Percentiles rank a stretch among this genome's conserved stretches.
Evolutionary conservation across 192 early-diverging fungal genomes (phyloP).

Genomic region (Coemansia sp.): DNA sequence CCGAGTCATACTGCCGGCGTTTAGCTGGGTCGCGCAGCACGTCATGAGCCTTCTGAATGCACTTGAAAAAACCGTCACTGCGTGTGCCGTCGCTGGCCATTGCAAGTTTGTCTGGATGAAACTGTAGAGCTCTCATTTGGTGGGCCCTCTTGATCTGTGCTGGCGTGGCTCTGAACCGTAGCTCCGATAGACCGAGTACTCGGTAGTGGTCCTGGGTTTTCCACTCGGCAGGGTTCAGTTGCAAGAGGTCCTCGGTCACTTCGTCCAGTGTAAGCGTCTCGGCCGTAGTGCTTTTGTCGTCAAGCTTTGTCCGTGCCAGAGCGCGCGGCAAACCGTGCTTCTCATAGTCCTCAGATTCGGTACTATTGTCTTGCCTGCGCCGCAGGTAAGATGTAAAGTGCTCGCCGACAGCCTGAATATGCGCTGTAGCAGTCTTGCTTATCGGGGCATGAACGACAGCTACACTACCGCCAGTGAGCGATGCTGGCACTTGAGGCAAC

Average conservation of each 20-base stretch:
- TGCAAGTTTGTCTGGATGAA: constrained; percentile 81
- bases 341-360: constrained; percentile 56
- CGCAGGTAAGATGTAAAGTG: constrained; percentile 50
- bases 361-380: constrained; percentile 51
- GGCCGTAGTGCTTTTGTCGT: constrained; percentile 45
- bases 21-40: constrained; percentile 68
- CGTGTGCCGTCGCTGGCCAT: constrained; percentile 22
- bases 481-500: constrained; percentile 2
- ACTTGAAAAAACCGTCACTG: constrained; percentile 83
- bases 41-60: constrained; percentile 76
- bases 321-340: constrained; percentile 52
- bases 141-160: constrained; percentile 68
- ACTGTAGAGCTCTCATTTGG: constrained; percentile 47
- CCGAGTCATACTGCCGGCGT: constrained; percentile 78
- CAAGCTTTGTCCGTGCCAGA: constrained; percentile 39
- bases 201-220: constrained; percentile 87
- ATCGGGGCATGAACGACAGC: constrained; percentile 8
- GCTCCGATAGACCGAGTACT: constrained; percentile 69
- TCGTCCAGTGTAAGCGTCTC: constrained; percentile 60
- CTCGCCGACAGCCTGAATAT: constrained; percentile 48
- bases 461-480: not conserved
- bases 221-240: constrained; percentile 73
- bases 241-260: constrained; percentile 64
- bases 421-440: constrained; percentile 15
- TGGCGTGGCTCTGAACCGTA: constrained; percentile 68